Percentiles rank a stretch among this genome's conserved stretches.
Evolutionary conservation across 805 yeast species (phyloP).

Genomic region (Vanderwaltozyma tropicalis): DNA sequence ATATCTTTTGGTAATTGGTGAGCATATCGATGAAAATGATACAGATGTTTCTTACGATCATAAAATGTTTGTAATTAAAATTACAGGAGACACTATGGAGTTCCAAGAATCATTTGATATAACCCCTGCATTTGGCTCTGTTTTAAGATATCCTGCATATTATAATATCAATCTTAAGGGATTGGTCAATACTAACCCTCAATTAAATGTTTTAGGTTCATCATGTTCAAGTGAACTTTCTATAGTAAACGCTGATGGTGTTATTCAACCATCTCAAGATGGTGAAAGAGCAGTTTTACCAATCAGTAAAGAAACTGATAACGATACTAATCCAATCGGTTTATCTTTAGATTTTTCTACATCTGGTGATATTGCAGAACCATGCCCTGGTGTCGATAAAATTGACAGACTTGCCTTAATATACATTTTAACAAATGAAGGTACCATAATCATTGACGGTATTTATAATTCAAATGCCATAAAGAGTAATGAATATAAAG

Average conservation of each 20-base stretch:
- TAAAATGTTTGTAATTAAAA: slow-evolving; percentile 15
- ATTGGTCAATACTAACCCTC: slow-evolving; percentile 29
- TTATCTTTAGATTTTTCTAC: slow-evolving; percentile 49
- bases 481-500: slow-evolving; percentile 25
- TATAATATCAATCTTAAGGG: slow-evolving; percentile 34
- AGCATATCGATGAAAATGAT: slow-evolving; percentile 13
- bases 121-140: slow-evolving; percentile 44
- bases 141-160: slow-evolving; percentile 36
- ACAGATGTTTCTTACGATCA: slow-evolving; percentile 23
- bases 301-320: slow-evolving; percentile 49
- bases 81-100: not conserved
- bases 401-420: slow-evolving; percentile 56
- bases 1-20: slow-evolving; percentile 24
- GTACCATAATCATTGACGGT: slow-evolving; percentile 54
- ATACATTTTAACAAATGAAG: slow-evolving; percentile 52
- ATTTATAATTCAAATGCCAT: slow-evolving; percentile 47
- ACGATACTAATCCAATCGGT: slow-evolving; percentile 66
- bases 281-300: slow-evolving; percentile 67
- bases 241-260: slow-evolving; percentile 31
- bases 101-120: slow-evolving; percentile 33
- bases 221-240: slow-evolving; percentile 57
- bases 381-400: slow-evolving; percentile 48
- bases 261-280: slow-evolving; percentile 51
- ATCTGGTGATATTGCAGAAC: slow-evolving; percentile 35
- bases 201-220: slow-evolving; percentile 41